Evolutionary conservation across 495 filamentous ascomycete species (phyloP), one percentile per base, ranked within the genome.

Genomic region (Xylaria telfairii): DNA sequence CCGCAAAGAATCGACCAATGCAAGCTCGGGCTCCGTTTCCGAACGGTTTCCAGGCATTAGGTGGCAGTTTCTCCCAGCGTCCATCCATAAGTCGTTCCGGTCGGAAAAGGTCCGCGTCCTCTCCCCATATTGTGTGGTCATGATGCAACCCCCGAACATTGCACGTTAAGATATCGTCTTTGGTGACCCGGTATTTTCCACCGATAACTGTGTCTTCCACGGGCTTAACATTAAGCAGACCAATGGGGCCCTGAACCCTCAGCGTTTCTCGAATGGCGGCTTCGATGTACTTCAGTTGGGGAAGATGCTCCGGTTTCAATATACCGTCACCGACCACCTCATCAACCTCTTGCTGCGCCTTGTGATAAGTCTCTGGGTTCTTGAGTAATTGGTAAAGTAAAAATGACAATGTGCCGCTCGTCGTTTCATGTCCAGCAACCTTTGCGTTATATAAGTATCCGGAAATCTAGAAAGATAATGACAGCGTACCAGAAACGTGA

Each of bases 171-270:
- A 82, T 24, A 56, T 89, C 84, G n/a, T 82, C 82, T 53, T 85
- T 81, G 2, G 85, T 79, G 56, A 93, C 76, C 44, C 85, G 73
- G 74, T 92, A 93, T 71, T 90, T 88, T 44, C 90, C 90, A 15
- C 85, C 88, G 8, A 90, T 79, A 19, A 68, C 47, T 5, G 75
- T 63, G 51, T 68, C 65, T 32, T 57, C 51, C 4, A 42, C 15
- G 3, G 73, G 32, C 34, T 49, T 6, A 17, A 77, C 6, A 4
- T 67, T 68, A 80, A 92, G 89, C 0, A 82, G 82, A 0, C 88
- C 86, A 9, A 89, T 90, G 5, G 89, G 85, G 7, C 89, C 86
- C 21, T 78, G 81, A 21, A 91, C 79, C 49, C 91, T 87, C 1
- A 92, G 79, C 0, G 91, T 87, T 76, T 93, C 91, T 0, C 88